Evolutionary conservation across 345 rosid species (phyloP).

Genomic region (Salix exigua): DNA sequence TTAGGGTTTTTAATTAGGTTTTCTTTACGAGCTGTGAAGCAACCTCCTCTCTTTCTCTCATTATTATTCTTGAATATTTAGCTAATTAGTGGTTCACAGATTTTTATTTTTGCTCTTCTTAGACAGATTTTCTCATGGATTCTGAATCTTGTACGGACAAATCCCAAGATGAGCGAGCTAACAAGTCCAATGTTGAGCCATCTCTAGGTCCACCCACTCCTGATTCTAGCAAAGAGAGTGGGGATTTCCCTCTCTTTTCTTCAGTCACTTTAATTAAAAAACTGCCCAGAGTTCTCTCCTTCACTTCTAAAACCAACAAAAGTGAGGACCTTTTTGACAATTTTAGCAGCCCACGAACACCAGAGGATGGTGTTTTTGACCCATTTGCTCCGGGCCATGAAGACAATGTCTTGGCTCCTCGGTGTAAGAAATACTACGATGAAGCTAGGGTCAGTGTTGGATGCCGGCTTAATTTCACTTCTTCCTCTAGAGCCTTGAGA

Average conservation of each 20-base stretch:
- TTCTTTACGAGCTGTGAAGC: background rate
- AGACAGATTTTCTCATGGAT: slow-evolving; percentile 27
- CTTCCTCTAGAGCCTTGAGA: slow-evolving; percentile 13
- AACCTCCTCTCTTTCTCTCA: background rate
- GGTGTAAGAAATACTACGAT: slow-evolving; percentile 31
- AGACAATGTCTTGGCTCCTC: slow-evolving; percentile 38
- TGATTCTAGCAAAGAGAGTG: slow-evolving; percentile 35
- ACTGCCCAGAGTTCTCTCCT: slow-evolving; percentile 11
- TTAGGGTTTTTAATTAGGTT: slow-evolving; percentile 7
- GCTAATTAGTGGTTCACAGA: background rate
- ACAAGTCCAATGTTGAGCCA: slow-evolving; percentile 10
- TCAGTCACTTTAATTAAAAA: slow-evolving; percentile 28
- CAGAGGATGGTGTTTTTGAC: slow-evolving; percentile 46
- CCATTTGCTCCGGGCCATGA: slow-evolving; percentile 51
- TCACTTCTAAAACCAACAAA: slow-evolving; percentile 11
- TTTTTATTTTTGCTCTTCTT: background rate
- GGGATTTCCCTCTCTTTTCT: slow-evolving; percentile 37
- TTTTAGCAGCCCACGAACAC: slow-evolving; percentile 37
- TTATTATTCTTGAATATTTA: background rate
- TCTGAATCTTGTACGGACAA: slow-evolving; percentile 15
- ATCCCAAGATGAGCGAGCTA: slow-evolving; percentile 2
- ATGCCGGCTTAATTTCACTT: slow-evolving; percentile 37
- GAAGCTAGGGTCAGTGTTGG: slow-evolving; percentile 38
- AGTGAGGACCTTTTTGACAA: slow-evolving; percentile 3
- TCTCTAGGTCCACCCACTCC: slow-evolving; percentile 40